A percentile compares a stretch with the other conserved stretches of the same genome.
Evolutionary conservation across 2,329 filamentous ascomycete species (phyloP).

Genomic region (Aspergillus glaucus): DNA sequence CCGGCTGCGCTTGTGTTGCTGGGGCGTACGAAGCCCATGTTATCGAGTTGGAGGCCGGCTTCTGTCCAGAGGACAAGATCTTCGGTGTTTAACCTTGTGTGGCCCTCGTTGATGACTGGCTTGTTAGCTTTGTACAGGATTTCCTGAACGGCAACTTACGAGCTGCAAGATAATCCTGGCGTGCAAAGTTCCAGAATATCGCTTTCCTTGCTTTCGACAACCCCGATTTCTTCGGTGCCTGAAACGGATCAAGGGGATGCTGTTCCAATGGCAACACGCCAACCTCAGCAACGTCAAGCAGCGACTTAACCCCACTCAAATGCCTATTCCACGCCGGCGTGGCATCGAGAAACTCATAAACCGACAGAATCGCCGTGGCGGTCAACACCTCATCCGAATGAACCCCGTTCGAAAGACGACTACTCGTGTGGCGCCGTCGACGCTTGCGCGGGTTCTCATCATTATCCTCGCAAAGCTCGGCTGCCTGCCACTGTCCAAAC

Average conservation of each 20-base stretch:
- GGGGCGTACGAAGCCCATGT: constrained; percentile 45
- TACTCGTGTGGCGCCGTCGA: constrained; percentile 38
- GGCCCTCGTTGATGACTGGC: constrained; percentile 50
- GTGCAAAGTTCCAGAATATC: constrained; percentile 62
- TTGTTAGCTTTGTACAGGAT: constrained; percentile 1
- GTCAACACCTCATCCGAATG: constrained; percentile 55
- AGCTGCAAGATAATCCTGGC: constrained; percentile 60
- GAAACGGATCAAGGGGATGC: constrained; percentile 34
- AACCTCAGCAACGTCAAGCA: constrained; percentile 46
- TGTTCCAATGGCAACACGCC: constrained; percentile 36
- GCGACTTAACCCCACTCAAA: constrained; percentile 58
- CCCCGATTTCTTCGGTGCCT: constrained; percentile 26
- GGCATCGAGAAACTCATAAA: constrained; percentile 63
- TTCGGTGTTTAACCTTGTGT: constrained; percentile 56
- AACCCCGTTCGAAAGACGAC: constrained; percentile 33
- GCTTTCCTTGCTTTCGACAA: constrained; percentile 53
- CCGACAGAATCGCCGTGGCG: constrained; percentile 60
- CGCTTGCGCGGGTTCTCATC: constrained; percentile 40
- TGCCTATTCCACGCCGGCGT: constrained; percentile 59
- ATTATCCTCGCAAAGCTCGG: constrained; percentile 23
- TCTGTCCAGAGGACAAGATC: constrained; percentile 60
- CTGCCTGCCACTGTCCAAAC: constrained; percentile 31
- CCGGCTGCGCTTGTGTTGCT: constrained; percentile 31
- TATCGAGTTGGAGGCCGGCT: constrained; percentile 54
- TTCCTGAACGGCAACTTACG: constrained; percentile 36